Percentiles rank a stretch among this genome's conserved stretches.
Evolutionary conservation across 176 grass and related monocot genomes (phyloP).

Genomic region (sorghum (Sorghum bicolor)): DNA sequence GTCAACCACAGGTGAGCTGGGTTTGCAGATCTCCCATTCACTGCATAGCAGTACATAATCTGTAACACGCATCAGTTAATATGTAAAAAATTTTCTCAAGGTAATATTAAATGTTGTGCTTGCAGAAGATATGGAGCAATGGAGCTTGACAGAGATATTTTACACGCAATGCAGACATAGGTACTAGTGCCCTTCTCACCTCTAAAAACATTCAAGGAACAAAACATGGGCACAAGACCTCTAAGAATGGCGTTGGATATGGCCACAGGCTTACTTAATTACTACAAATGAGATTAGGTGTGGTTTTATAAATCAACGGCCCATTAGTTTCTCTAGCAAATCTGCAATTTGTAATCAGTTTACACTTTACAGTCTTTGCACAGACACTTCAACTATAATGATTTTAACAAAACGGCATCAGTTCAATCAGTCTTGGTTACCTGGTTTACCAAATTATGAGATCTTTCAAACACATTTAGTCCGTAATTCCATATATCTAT

Average conservation of each 20-base stretch:
- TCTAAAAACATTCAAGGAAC: not conserved
- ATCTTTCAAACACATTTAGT: not conserved
- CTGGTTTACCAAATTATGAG: not conserved
- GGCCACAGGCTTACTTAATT: not conserved
- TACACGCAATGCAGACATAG: not conserved
- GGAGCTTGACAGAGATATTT: constrained; percentile 7
- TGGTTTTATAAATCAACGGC: not conserved
- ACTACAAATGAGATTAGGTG: not conserved
- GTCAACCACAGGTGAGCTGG: constrained; percentile 94
- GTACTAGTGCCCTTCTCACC: not conserved
- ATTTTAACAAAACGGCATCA: not conserved
- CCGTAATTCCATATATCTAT: not conserved
- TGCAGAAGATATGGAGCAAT: constrained; percentile 19
- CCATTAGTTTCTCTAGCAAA: not conserved
- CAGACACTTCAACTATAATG: not conserved
- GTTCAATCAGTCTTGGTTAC: not conserved
- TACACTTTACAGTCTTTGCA: not conserved
- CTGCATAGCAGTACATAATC: constrained; percentile 99
- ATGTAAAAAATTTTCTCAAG: constrained; percentile 15
- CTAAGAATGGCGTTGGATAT: not conserved
- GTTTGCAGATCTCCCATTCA: constrained; percentile 72
- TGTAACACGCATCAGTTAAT: constrained; percentile 58
- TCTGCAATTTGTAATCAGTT: not conserved
- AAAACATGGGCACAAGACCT: not conserved
- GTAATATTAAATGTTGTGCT: not conserved